Base-by-base conservation (phyloP, 139 green algal species). In the Auxenochlorella pyrenoidosa region DNA sequence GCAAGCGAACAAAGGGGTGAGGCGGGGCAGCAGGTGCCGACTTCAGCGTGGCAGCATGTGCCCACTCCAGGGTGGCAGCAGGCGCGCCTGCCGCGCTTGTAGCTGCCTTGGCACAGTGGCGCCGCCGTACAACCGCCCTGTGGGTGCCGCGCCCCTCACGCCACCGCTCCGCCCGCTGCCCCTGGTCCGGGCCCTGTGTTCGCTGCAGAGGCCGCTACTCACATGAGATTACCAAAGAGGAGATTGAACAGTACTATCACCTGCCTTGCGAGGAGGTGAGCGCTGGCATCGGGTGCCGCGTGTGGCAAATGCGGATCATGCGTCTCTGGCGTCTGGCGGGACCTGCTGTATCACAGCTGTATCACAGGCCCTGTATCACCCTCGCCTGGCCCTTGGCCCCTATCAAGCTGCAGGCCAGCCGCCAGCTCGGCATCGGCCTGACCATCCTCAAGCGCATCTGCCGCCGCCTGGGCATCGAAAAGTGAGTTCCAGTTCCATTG, bases 391-490 rank as follows among this genome's bases (percentile, higher is more conserved):
- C 34, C 21, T 34, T 16, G 1, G 70, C 15, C 34, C 63, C 66
- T 41, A 8, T 34, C 12, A 12, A 2, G 15, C 12, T 76, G 70
- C 70, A 83, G 63, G 78, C 78, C 18, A 83, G 78, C 54, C 60
- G 63, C 26, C 78, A 83, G 51, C 78, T 83, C 34, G 78, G 78
- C 78, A 83, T 83, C 36, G 78, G 78, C 26, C 78, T 83, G 16
- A 85, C 80, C 34, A 85, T 85, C 40, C 63, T 85, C 60, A 85
- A 85, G 80, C 80, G 80, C 80, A 85, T 85, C 80, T 85, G 80
- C 80, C 80, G 80, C 28, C 80, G 80, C 24, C 60, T 85, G 38
- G 80, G 80, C 60, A 85, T 85, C 63, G 80, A 77, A 60, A 85
- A 85, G 80, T 85, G 43, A 81, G 43, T 32, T 38, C 38, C 71